Base-by-base conservation (phyloP, 2,329 filamentous ascomycete species). In the Cladophialophora chaetospira region DNA sequence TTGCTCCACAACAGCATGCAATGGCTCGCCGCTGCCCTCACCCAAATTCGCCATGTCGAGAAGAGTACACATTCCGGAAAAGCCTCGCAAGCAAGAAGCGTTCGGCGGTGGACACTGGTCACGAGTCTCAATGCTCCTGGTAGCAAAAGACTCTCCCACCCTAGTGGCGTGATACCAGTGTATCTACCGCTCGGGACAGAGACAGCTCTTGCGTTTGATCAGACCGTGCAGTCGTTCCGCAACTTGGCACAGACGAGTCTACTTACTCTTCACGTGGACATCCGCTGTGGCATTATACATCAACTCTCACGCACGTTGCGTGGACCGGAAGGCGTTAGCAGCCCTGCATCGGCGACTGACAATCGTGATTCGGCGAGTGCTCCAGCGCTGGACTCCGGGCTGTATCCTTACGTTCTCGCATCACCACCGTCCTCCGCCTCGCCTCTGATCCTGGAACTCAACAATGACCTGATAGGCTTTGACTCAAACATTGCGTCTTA, bases 1-100 rank as follows among this genome's bases (percentile, higher is more conserved):
- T 82, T 97, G 35, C 78, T 99, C 31, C 95, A 96, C 72, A 97
- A 92, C 47, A 97, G 92, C 76, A 96, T 97, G 91, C 94, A 95
- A 78, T 99, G 94, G 94, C 83, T 99, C 31, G 86, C 89, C 17
- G 87, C 87, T 65, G 94, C 93, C 74, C 85, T 96, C 38, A 77
- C 81, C n/a, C 81, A 89, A 55, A 79, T 99, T 51, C 84, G 94
- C 38, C 87, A 93, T 68, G 91, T 97, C 67, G 93, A 89, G 17
- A 79, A 82, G 82, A 91, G 71, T 85, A 84, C 28, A 82, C 85
- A 62, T 75, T 63, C 68, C 47, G 75, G 68, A 53, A 71, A 66
- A 26, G 66, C 70, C 9, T 70, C 72, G 26, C 84, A 88, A 57
- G 46, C 26, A 31, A 58, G 43, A 26, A 58, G 50, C 23, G 86